phyloP scores from a whole-genome alignment of 2,329 filamentous ascomycete genomes.

The Sarocladium oryzae region DNA sequence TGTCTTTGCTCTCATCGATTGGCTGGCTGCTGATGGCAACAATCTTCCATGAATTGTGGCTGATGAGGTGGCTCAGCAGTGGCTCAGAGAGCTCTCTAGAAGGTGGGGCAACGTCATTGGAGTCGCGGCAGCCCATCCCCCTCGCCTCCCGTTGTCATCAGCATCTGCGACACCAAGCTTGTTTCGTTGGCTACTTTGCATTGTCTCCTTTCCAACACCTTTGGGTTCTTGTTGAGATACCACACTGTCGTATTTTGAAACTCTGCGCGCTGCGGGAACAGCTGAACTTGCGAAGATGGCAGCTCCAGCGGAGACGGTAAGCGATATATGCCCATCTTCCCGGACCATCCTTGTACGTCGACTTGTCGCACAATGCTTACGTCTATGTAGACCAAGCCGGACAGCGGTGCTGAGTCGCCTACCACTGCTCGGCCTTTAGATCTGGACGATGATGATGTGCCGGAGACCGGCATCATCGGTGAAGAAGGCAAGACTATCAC shows the following conservation, averaged over 20 bases:
- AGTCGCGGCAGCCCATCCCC: constrained; percentile 24
- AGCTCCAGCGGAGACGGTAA: constrained; percentile 36
- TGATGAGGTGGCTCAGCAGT: constrained; percentile 1
- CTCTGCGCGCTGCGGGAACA: not conserved
- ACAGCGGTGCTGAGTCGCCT: constrained; percentile 53
- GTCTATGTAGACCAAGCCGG: constrained; percentile 35
- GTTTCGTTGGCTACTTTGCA: constrained; percentile 1
- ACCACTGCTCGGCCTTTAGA: constrained; percentile 60
- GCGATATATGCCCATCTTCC: constrained; percentile 18
- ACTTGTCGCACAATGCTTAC: constrained; percentile 3
- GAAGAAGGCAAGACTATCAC: constrained; percentile 20
- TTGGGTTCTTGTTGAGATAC: too few species aligned
- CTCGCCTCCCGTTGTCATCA: constrained; percentile 13
- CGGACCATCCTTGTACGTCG: not conserved
- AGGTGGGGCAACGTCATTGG: constrained; percentile 33
- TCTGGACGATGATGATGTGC: constrained; percentile 64
- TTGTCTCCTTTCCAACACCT: too few species aligned
- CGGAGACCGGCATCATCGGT: constrained; percentile 48
- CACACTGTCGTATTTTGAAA: too few species aligned
- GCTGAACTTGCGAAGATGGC: constrained; percentile 28
- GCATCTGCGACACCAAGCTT: constrained; percentile 1
- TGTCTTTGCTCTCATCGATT: too few species aligned
- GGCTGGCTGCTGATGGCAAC: not conserved
- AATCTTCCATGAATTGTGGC: not conserved
- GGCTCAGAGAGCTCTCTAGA: not conserved